Evolutionary conservation across 2,329 filamentous ascomycete species (phyloP).

Genomic region (Diaporthe caulivora): DNA sequence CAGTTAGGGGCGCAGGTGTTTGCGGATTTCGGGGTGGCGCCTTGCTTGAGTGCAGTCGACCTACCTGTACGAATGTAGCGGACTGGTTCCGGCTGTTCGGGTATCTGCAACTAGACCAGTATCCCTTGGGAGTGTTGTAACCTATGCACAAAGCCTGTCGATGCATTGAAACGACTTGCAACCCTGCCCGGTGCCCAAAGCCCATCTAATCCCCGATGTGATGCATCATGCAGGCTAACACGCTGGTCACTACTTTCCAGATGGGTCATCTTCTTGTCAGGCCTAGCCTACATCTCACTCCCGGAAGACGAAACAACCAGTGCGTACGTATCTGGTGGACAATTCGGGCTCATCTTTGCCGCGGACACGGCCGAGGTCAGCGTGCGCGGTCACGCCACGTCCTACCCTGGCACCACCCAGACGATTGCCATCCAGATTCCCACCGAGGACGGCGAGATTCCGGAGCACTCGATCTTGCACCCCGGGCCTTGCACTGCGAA

Average conservation of each 20-base stretch:
- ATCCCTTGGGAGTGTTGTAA: no score
- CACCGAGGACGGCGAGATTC: slow-evolving; percentile 48
- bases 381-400: slow-evolving; percentile 54
- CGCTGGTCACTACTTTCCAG: slow-evolving; percentile 40
- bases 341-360: slow-evolving; percentile 56
- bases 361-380: slow-evolving; percentile 56
- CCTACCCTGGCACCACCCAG: slow-evolving; percentile 53
- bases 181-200: no score
- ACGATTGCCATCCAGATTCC: slow-evolving; percentile 55
- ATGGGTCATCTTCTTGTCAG: slow-evolving; percentile 53
- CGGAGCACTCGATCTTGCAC: slow-evolving; percentile 55
- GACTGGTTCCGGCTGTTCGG: neutral
- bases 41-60: neutral
- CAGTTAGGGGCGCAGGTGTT: no score
- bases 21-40: no score
- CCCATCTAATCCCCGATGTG: neutral
- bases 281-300: slow-evolving; percentile 56
- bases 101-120: neutral
- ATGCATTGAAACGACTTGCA: neutral
- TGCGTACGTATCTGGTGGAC: slow-evolving; percentile 53
- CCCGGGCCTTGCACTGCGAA: slow-evolving; percentile 51
- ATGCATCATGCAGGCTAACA: neutral
- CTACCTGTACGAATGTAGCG: neutral
- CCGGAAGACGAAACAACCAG: slow-evolving; percentile 49
- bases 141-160: neutral